These are phyloP conservation scores for Elsinoe necatrix DNA, from an alignment of 2,329 filamentous ascomycete species.

Conservation along the genomic window DNA sequence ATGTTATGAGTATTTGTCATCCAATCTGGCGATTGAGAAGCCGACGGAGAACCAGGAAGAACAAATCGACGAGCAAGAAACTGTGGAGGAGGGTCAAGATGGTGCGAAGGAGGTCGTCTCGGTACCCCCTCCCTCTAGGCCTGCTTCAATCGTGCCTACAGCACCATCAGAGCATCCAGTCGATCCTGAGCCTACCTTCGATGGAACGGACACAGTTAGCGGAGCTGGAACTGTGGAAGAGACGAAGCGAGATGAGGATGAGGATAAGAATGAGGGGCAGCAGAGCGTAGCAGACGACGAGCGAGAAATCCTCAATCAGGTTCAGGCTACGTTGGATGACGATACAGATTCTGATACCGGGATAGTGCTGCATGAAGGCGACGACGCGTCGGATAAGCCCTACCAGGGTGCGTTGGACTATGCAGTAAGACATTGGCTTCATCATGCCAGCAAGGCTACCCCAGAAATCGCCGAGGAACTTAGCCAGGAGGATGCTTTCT, in stretches of 20 bases:
- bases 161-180: no score
- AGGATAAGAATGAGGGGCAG: not conserved
- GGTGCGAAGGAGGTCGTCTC: not conserved
- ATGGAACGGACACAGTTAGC: not conserved
- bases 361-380: not conserved
- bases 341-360: not conserved
- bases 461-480: constrained; percentile 45
- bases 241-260: no score
- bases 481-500: constrained; percentile 39
- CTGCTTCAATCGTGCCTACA: not conserved
- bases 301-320: not conserved
- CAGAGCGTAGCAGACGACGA: not conserved
- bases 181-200: not conserved
- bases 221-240: not conserved
- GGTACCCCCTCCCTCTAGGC: not conserved
- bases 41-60: not conserved
- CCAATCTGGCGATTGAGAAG: not conserved
- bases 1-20: not conserved
- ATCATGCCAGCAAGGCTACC: constrained; percentile 23
- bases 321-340: not conserved
- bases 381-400: not conserved
- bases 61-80: not conserved
- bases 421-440: not conserved
- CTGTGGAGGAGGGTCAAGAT: not conserved
- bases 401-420: not conserved